A percentile compares a stretch with the other conserved stretches of the same genome.
These are phyloP conservation scores for Coemansia sp. DNA, from an alignment of 192 early-diverging fungal species.

Conservation along the genomic window DNA sequence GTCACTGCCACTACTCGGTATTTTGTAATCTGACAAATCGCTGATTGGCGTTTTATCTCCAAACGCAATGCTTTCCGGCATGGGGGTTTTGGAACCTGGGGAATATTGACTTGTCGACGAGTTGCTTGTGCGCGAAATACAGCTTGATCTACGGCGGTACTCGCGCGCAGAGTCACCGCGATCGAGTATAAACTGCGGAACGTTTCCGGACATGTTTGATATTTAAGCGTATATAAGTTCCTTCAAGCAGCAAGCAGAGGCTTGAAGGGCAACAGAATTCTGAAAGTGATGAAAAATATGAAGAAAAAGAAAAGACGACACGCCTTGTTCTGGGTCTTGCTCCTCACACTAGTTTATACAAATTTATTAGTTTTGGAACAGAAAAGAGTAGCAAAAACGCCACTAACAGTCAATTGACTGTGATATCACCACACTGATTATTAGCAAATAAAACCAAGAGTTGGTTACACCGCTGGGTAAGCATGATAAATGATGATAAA, in stretches of 20 bases:
- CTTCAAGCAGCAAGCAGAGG: not conserved
- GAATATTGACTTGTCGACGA: slow-evolving; percentile 18
- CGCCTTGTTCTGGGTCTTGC: not conserved
- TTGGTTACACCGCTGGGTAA: too few relatives aligned
- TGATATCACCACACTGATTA: too few relatives aligned
- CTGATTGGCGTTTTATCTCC: not conserved
- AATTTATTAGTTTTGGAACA: too few relatives aligned
- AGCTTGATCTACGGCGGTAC: slow-evolving; percentile 46
- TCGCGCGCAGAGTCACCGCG: slow-evolving; percentile 42
- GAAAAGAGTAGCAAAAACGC: too few relatives aligned
- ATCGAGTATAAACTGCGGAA: slow-evolving; percentile 46
- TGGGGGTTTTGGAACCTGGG: not conserved
- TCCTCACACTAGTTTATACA: not conserved
- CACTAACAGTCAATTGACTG: too few relatives aligned
- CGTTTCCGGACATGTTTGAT: not conserved
- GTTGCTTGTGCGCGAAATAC: slow-evolving; percentile 43
- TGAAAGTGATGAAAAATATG: not conserved
- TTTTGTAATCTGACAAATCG: slow-evolving; percentile 1
- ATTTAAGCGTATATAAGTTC: not conserved
- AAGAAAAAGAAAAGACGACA: slow-evolving; percentile 5
- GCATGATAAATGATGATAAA: too few relatives aligned
- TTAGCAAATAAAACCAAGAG: too few relatives aligned
- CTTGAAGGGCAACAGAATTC: not conserved
- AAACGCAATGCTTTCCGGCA: not conserved
- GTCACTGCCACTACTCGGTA: not conserved